Evolutionary conservation across 371 early-diverging fungal genomes (phyloP).

Genomic region (Haplosporangium sp.): DNA sequence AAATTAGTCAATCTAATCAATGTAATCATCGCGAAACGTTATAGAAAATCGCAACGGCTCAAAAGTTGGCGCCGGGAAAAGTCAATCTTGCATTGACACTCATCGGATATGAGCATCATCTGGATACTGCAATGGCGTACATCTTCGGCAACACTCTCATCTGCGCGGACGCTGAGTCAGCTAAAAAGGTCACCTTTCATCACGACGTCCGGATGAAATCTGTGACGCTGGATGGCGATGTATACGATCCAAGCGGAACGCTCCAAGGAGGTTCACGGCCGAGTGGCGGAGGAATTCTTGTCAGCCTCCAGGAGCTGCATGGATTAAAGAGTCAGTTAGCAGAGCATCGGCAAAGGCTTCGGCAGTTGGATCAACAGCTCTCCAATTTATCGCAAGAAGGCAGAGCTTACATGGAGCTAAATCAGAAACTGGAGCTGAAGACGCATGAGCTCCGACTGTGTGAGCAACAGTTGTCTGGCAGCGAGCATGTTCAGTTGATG

Average conservation of each 20-base stretch:
- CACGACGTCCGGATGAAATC: constrained; percentile 81
- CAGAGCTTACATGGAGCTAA: constrained; percentile 61
- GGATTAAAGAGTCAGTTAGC: constrained; percentile 65
- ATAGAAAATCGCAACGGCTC: constrained; percentile 74
- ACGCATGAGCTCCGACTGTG: constrained; percentile 76
- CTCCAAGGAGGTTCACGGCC: constrained; percentile 97
- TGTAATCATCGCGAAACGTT: background rate
- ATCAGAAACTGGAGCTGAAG: constrained; percentile 76
- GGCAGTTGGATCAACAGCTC: constrained; percentile 61
- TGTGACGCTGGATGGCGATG: constrained; percentile 98
- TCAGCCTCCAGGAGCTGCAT: constrained; percentile 75
- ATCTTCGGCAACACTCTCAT: constrained; percentile 97
- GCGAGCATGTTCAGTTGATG: constrained; percentile 72
- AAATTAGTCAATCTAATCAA: too few species aligned
- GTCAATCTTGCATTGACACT: constrained; percentile 87
- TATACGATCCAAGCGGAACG: constrained; percentile 98
- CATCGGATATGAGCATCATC: constrained; percentile 82
- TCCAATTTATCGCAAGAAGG: constrained; percentile 52
- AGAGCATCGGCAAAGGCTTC: constrained; percentile 59
- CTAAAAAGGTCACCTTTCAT: constrained; percentile 92
- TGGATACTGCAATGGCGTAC: constrained; percentile 91
- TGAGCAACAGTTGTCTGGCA: constrained; percentile 77
- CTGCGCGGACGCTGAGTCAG: constrained; percentile 88
- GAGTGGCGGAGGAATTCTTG: constrained; percentile 78
- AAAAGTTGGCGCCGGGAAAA: constrained; percentile 83